Conservation (phyloP, 2,329 filamentous ascomycete species). For the Fusarium sp. region DNA sequence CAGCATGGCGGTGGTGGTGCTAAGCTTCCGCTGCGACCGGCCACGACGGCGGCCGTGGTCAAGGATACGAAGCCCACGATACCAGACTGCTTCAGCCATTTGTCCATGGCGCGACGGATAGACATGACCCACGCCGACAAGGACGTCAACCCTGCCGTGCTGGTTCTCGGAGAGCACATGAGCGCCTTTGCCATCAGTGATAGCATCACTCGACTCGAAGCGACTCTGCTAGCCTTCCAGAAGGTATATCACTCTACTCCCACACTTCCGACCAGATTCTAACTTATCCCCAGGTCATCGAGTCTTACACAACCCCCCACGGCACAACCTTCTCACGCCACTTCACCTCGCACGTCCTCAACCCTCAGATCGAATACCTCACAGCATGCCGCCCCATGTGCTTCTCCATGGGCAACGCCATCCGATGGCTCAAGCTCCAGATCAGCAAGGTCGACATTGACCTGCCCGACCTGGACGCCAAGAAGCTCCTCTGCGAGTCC, state of each 20-base stretch:
- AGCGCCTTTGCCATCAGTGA: slow-evolving; percentile 89
- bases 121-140: slow-evolving; percentile 70
- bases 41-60: slow-evolving; percentile 48
- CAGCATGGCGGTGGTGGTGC: slow-evolving; percentile 45
- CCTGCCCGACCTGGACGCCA: slow-evolving; percentile 82
- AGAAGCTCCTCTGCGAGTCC: slow-evolving; percentile 78
- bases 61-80: slow-evolving; percentile 69
- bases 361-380: slow-evolving; percentile 94
- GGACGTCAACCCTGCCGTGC: slow-evolving; percentile 86
- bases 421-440: slow-evolving; percentile 91
- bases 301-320: slow-evolving; percentile 89
- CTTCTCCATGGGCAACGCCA: slow-evolving; percentile 96
- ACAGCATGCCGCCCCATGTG: slow-evolving; percentile 95
- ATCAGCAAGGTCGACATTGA: slow-evolving; percentile 92
- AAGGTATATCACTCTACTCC: slow-evolving; percentile 62
- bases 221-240: slow-evolving; percentile 90
- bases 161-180: slow-evolving; percentile 90
- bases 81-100: slow-evolving; percentile 82
- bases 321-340: slow-evolving; percentile 89
- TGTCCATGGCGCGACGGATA: slow-evolving; percentile 74
- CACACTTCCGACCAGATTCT: slow-evolving; percentile 14
- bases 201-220: slow-evolving; percentile 87
- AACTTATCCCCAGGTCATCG: slow-evolving; percentile 73
- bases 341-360: slow-evolving; percentile 89
- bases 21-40: slow-evolving; percentile 48